Evolutionary conservation across 495 filamentous ascomycete genomes (phyloP).

Genomic region (Chaetomium cochliodes): DNA sequence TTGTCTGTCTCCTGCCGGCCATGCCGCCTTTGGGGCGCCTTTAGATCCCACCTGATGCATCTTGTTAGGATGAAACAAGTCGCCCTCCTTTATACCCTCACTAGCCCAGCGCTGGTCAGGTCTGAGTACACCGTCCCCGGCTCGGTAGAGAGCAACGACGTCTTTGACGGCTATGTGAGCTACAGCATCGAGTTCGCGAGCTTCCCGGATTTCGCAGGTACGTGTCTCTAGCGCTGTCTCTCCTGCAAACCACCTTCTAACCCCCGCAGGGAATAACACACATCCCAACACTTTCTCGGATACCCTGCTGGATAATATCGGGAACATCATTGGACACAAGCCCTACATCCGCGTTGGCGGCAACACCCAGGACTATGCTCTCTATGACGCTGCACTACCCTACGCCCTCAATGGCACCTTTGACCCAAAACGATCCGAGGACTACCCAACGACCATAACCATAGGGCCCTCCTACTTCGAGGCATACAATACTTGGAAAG

Average conservation of each 20-base stretch:
- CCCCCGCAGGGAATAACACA: conserved; percentile 44
- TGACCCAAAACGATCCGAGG: conserved; percentile 49
- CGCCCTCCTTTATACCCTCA: conserved; percentile 9
- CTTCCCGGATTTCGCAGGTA: conserved; percentile 63
- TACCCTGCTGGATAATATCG: conserved; percentile 55
- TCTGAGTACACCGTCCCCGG: conserved; percentile 22
- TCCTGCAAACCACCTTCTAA: not conserved
- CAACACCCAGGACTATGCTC: conserved; percentile 62
- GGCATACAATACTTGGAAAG: conserved; percentile 59
- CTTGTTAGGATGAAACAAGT: conserved; percentile 8
- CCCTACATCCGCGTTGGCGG: conserved; percentile 61
- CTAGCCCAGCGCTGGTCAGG: not conserved
- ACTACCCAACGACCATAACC: conserved; percentile 61
- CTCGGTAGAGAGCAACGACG: conserved; percentile 32
- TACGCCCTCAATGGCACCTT: conserved; percentile 55
- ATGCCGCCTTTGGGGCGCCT: not conserved
- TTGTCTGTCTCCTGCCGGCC: not conserved
- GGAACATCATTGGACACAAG: conserved; percentile 47
- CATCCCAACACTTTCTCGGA: conserved; percentile 58
- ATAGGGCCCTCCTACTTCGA: conserved; percentile 67
- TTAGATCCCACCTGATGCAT: not conserved
- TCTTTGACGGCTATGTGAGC: conserved; percentile 55
- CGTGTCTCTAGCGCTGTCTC: conserved; percentile 29
- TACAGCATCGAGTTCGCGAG: conserved; percentile 62
- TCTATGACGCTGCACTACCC: conserved; percentile 57